phyloP scores from a whole-genome alignment of 495 filamentous ascomycete species.

The Jackrogersella minutella region DNA sequence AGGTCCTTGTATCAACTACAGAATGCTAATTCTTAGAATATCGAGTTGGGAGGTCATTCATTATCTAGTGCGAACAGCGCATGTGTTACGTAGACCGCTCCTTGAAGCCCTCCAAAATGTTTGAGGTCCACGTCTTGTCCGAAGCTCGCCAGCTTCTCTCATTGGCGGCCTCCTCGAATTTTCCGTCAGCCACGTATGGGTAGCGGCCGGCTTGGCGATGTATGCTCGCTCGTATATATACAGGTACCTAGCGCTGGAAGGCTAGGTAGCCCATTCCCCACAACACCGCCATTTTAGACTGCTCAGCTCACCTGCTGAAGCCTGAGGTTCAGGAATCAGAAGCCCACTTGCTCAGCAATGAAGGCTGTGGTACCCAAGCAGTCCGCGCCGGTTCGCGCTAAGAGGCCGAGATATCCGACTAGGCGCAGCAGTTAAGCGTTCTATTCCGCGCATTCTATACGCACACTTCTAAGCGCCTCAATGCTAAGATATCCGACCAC shows the following conservation, averaged over 20 bases:
- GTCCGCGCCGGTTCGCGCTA: conserved; percentile 15
- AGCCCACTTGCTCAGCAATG: background rate
- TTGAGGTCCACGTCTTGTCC: conserved; percentile 10
- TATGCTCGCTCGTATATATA: too few relatives aligned
- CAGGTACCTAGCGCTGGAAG: conserved; percentile 26
- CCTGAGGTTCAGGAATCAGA: background rate
- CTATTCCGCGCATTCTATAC: background rate
- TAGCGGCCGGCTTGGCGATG: too few relatives aligned
- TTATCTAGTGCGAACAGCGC: conserved; percentile 8
- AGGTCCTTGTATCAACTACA: conserved; percentile 9
- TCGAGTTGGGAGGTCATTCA: too few relatives aligned
- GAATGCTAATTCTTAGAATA: background rate
- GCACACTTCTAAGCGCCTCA: background rate
- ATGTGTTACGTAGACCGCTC: conserved; percentile 31
- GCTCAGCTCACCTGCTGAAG: too few relatives aligned
- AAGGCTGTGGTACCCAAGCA: background rate
- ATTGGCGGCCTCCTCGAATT: conserved; percentile 32
- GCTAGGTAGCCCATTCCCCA: background rate
- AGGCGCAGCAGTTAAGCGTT: background rate
- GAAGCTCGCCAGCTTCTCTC: conserved; percentile 1
- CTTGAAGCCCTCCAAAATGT: conserved; percentile 7
- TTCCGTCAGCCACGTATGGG: conserved; percentile 34
- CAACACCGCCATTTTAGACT: conserved; percentile 4
- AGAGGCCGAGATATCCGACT: conserved; percentile 35
- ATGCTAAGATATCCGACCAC: conserved; percentile 7